Evolutionary conservation across 31 red algal species (phyloP).

Genomic region (Odonthalia washingtoniensis): DNA sequence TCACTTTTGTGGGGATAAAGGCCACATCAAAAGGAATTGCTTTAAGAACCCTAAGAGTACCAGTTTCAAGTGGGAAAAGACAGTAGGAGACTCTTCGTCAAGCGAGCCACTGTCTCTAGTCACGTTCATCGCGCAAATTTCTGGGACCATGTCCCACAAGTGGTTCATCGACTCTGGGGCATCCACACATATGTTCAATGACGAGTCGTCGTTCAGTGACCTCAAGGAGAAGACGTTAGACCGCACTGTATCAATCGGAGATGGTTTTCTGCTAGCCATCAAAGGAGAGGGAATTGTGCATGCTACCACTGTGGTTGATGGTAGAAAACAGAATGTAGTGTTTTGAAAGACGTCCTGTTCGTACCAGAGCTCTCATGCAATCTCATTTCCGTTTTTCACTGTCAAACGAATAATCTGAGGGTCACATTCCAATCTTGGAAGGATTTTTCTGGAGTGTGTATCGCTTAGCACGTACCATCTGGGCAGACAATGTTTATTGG

Average conservation of each 20-base stretch:
- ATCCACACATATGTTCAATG: constrained; percentile 40
- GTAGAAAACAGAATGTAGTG: background rate
- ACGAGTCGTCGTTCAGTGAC: background rate
- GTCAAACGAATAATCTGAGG: background rate
- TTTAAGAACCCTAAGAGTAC: constrained; percentile 6
- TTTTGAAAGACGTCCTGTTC: constrained; percentile 10
- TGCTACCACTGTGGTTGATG: background rate
- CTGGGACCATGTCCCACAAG: background rate
- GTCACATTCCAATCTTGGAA: background rate
- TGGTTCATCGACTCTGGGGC: constrained; percentile 55
- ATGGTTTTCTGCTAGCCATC: background rate
- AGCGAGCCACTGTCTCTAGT: background rate
- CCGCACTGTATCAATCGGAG: constrained; percentile 10
- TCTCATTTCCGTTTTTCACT: background rate
- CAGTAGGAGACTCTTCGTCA: background rate
- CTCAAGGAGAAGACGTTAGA: background rate
- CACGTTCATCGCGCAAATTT: background rate
- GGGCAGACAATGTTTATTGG: background rate
- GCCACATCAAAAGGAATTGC: constrained; percentile 24
- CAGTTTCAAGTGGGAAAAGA: constrained; percentile 10
- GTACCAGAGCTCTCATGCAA: constrained; percentile 23
- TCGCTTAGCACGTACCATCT: background rate
- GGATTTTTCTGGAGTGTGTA: background rate
- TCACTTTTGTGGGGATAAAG: background rate
- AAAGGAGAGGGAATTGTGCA: background rate